phyloP scores from a whole-genome alignment of 805 yeast species.

The Cyberlindnera mrakii region DNA sequence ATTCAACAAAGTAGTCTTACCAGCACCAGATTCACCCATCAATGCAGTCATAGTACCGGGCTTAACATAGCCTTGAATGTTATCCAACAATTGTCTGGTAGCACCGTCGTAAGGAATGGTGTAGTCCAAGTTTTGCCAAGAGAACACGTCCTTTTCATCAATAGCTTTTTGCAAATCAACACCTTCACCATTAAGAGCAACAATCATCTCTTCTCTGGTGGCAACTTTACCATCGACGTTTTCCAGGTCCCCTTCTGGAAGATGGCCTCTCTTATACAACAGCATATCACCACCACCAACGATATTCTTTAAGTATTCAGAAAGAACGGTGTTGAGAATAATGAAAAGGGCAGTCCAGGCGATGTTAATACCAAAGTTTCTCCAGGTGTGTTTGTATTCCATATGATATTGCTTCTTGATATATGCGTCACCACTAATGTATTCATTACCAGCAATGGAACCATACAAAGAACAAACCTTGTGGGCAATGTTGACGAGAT shows the following conservation, averaged over 20 bases:
- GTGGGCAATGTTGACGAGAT: conserved; percentile 18
- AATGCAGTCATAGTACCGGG: conserved; percentile 78
- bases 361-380: conserved; percentile 56
- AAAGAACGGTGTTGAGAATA: conserved; percentile 41
- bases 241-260: too few relatives aligned
- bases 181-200: conserved; percentile 80
- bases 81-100: conserved; percentile 51
- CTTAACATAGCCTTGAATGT: conserved; percentile 78
- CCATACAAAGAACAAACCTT: conserved; percentile 48
- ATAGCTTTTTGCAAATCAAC: conserved; percentile 65
- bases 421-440: conserved; percentile 42
- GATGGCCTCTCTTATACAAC: too few relatives aligned
- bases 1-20: conserved; percentile 70
- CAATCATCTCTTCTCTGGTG: conserved; percentile 28
- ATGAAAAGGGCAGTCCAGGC: conserved; percentile 49
- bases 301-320: conserved; percentile 31
- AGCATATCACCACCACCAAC: conserved; percentile 54
- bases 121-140: conserved; percentile 73
- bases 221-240: too few relatives aligned
- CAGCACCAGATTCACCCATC: conserved; percentile 79
- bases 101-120: conserved; percentile 59
- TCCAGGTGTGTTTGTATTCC: conserved; percentile 46
- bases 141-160: conserved; percentile 53
- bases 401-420: conserved; percentile 39
- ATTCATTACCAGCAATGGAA: conserved; percentile 48